phyloP scores from a whole-genome alignment of 1,284 basidiomycete species.

The Ganoderma leucocontextum region DNA sequence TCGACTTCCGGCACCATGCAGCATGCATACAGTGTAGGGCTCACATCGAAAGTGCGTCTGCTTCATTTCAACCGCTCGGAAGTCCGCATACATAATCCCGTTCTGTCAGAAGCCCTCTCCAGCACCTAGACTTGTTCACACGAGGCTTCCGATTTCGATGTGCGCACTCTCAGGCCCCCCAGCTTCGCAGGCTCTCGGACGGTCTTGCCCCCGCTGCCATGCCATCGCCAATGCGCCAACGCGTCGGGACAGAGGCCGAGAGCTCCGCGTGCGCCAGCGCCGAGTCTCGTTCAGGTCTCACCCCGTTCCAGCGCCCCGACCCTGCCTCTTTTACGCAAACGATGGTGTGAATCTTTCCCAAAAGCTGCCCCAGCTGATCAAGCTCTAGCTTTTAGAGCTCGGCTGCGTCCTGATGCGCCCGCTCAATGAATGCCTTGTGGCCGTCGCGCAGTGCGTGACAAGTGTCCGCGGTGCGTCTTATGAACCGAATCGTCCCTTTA shows the following conservation, averaged over 20 bases:
- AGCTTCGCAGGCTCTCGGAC: slow-evolving; percentile 4
- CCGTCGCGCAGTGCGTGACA: neutral
- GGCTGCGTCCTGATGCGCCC: neutral
- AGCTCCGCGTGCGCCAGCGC: neutral
- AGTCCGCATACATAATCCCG: slow-evolving; percentile 8
- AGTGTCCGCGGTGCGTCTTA: slow-evolving; percentile 1
- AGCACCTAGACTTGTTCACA: slow-evolving; percentile 15
- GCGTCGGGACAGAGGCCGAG: neutral
- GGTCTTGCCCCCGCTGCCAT: slow-evolving; percentile 15
- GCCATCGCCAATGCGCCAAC: neutral
- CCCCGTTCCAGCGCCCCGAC: slow-evolving; percentile 7
- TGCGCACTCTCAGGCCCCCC: slow-evolving; percentile 3
- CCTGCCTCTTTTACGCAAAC: slow-evolving; percentile 1
- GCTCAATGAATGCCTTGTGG: neutral
- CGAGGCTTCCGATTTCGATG: slow-evolving; percentile 3
- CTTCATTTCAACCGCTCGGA: slow-evolving; percentile 2
- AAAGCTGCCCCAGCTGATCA: slow-evolving; percentile 2
- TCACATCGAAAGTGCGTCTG: slow-evolving; percentile 7
- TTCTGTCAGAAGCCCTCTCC: slow-evolving; percentile 8
- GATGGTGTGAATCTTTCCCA: neutral
- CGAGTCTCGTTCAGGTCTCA: slow-evolving; percentile 5
- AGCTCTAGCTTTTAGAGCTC: slow-evolving; percentile 7
- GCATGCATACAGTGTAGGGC: neutral
- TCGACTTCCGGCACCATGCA: slow-evolving; percentile 5
- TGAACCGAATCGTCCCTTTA: slow-evolving; percentile 18